A percentile compares a stretch with the other conserved stretches of the same genome.
phyloP scores from a whole-genome alignment of 176 grass and related monocot species.

The Puccinellia tenuiflora region DNA sequence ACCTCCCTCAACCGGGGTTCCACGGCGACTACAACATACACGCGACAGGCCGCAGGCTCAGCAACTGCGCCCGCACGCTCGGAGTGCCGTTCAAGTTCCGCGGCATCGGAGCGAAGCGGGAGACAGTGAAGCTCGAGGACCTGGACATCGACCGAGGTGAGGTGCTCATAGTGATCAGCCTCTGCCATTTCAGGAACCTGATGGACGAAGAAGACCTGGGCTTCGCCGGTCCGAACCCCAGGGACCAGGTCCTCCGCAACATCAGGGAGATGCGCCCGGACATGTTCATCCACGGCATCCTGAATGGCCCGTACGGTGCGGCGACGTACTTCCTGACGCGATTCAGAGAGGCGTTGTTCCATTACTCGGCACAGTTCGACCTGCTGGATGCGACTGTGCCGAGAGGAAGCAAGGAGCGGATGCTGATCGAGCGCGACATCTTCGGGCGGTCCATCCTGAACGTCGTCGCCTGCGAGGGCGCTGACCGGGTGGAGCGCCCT shows the following conservation, averaged over 20 bases:
- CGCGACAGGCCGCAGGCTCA: slow-evolving; percentile 19
- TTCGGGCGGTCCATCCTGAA: slow-evolving; percentile 4
- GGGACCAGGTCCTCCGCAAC: slow-evolving; percentile 24
- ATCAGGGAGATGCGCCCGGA: slow-evolving; percentile 38
- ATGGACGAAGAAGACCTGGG: slow-evolving; percentile 14
- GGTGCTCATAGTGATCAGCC: slow-evolving; percentile 25
- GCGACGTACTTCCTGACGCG: slow-evolving; percentile 17
- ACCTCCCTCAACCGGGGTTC: background rate
- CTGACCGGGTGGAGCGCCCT: slow-evolving; percentile 31
- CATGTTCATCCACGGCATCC: slow-evolving; percentile 39
- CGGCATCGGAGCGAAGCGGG: slow-evolving; percentile 15
- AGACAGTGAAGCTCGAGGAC: background rate
- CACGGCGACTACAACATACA: background rate
- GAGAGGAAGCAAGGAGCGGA: background rate
- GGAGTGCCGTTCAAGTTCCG: slow-evolving; percentile 36
- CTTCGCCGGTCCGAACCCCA: slow-evolving; percentile 7
- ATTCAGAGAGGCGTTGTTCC: slow-evolving; percentile 18
- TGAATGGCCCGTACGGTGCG: slow-evolving; percentile 20
- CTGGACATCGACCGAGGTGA: slow-evolving; percentile 14
- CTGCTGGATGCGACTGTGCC: slow-evolving; percentile 9
- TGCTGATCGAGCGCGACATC: slow-evolving; percentile 13
- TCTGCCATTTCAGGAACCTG: slow-evolving; percentile 14
- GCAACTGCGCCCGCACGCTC: background rate
- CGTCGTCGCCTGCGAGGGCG: slow-evolving; percentile 31
- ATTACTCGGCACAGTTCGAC: slow-evolving; percentile 13